Conservation (phyloP, 306 rosid species). For the Castanopsis chinensis region DNA sequence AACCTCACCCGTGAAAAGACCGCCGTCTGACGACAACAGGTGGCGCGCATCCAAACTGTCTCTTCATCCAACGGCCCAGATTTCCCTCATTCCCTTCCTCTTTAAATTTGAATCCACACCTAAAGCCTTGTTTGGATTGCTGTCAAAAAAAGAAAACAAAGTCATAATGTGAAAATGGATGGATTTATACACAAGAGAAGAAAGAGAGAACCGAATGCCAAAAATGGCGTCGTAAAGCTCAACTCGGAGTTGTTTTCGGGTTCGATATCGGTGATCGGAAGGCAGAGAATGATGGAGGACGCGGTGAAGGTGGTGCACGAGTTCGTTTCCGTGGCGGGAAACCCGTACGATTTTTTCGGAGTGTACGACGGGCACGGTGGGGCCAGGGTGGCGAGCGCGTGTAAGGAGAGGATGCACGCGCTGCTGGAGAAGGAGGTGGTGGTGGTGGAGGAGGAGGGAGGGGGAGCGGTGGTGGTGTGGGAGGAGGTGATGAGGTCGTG, state of each 20-base stretch:
- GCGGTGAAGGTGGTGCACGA: conserved; percentile 31
- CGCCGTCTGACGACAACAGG: too few relatives aligned
- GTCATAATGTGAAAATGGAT: too few relatives aligned
- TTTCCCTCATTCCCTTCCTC: too few relatives aligned
- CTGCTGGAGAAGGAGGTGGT: conserved; percentile 47
- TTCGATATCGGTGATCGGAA: conserved; percentile 58
- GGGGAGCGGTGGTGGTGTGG: conserved; percentile 50
- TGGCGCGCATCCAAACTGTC: too few relatives aligned
- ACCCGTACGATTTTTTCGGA: conserved; percentile 41
- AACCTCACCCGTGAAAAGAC: too few relatives aligned
- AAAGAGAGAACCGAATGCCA: background rate
- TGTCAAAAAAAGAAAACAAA: too few relatives aligned
- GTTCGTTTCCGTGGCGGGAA: conserved; percentile 7
- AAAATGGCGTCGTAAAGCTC: background rate
- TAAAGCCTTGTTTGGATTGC: too few relatives aligned
- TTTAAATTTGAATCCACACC: background rate
- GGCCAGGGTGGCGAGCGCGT: conserved; percentile 48
- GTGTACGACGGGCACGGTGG: conserved; percentile 74
- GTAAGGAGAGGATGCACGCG: conserved; percentile 55
- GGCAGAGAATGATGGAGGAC: conserved; percentile 66
- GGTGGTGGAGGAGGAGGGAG: background rate
- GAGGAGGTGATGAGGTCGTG: conserved; percentile 34
- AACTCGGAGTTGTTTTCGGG: conserved; percentile 27
- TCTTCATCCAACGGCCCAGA: too few relatives aligned
- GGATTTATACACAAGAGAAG: background rate